These are phyloP conservation scores for Hanseniaspora mollemarum DNA, from an alignment of 805 yeast species.

Conservation along the genomic window DNA sequence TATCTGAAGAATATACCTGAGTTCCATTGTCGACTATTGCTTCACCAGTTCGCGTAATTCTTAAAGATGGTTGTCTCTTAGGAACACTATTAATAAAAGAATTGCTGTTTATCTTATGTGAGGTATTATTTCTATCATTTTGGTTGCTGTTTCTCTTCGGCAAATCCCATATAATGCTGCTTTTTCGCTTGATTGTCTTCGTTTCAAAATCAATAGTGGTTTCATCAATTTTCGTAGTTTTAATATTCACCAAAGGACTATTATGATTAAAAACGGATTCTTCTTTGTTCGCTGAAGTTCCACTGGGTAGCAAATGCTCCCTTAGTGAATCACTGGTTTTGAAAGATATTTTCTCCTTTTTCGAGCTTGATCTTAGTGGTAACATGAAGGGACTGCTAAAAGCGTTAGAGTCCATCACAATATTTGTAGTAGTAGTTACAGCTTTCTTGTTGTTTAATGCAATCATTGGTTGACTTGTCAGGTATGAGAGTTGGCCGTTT, in stretches of 20 bases:
- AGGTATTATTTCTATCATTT: background rate
- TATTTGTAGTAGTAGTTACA: slow-evolving; percentile 11
- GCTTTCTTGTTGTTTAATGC: slow-evolving; percentile 7
- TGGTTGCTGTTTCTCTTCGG: slow-evolving; percentile 4
- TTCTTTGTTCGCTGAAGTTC: background rate
- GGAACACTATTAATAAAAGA: slow-evolving; percentile 3
- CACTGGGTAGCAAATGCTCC: background rate
- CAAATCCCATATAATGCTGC: slow-evolving; percentile 12
- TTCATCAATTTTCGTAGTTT: slow-evolving; percentile 13
- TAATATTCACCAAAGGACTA: background rate
- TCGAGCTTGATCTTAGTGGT: background rate
- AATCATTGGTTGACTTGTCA: slow-evolving; percentile 13
- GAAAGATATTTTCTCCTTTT: background rate
- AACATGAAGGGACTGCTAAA: slow-evolving; percentile 8
- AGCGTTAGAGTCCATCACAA: background rate
- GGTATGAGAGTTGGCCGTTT: slow-evolving; percentile 11
- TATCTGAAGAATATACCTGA: background rate
- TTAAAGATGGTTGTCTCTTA: slow-evolving; percentile 12
- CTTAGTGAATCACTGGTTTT: slow-evolving; percentile 7
- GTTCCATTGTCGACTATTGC: slow-evolving; percentile 11
- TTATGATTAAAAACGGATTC: background rate
- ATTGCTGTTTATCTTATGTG: background rate
- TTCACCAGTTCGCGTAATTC: background rate
- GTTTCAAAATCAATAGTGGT: slow-evolving; percentile 11
- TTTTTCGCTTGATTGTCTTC: slow-evolving; percentile 12